phyloP scores from a whole-genome alignment of 257 asterid genomes.

The Gentiana straminea region DNA sequence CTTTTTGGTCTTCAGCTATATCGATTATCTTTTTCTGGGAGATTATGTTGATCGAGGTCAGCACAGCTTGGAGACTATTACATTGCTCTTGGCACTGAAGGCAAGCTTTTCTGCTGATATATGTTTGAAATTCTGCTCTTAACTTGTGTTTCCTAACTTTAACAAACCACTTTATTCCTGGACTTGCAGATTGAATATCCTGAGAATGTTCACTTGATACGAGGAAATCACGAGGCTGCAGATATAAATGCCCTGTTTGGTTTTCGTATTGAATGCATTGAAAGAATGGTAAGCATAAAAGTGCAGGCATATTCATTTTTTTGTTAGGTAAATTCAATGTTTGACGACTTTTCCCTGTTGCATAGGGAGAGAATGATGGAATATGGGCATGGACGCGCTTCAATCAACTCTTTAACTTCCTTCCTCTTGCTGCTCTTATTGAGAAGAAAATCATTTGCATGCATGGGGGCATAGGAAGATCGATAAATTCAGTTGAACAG shows the following conservation, averaged over 20 bases:
- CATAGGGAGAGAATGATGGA: constrained; percentile 96
- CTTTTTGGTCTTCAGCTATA: constrained; percentile 64
- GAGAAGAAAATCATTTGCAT: constrained; percentile 98
- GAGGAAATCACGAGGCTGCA: constrained; percentile 99
- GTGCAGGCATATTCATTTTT: background rate
- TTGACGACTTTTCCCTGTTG: constrained; percentile 17
- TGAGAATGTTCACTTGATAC: constrained; percentile 89
- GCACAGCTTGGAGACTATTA: constrained; percentile 99
- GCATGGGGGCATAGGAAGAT: constrained; percentile 99
- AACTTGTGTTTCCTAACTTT: background rate
- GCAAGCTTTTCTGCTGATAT: constrained; percentile 25
- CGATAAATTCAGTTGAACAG: constrained; percentile 83
- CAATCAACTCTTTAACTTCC: constrained; percentile 89
- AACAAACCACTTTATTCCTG: constrained; percentile 3
- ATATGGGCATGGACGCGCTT: constrained; percentile 99
- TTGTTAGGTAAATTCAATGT: constrained; percentile 5
- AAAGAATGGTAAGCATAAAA: constrained; percentile 74
- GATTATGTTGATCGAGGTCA: constrained; percentile 99
- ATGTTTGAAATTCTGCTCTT: background rate
- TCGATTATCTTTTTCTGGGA: constrained; percentile 94
- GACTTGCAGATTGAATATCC: constrained; percentile 79
- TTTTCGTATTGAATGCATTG: constrained; percentile 97
- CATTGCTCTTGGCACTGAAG: constrained; percentile 94
- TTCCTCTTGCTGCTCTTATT: constrained; percentile 95
- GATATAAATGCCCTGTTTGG: constrained; percentile 98